Evolutionary conservation across 495 filamentous ascomycete genomes (phyloP).

Genomic region (Massariosphaeria phaeospora): DNA sequence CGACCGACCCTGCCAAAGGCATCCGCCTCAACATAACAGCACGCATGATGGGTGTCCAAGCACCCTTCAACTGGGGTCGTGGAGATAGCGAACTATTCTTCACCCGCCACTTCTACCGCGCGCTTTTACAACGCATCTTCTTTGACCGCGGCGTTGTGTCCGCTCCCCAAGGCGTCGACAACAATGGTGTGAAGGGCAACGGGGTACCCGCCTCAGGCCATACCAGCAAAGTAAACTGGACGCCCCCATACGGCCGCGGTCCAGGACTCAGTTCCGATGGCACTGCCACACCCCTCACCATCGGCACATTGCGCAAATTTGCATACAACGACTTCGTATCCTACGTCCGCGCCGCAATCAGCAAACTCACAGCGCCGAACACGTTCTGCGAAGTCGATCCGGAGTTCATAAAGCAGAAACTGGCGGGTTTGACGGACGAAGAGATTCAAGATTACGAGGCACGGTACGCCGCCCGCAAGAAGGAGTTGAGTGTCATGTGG

Average conservation of each 20-base stretch:
- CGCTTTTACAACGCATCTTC: slow-evolving; percentile 83
- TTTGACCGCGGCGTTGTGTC: slow-evolving; percentile 71
- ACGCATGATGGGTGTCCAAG: slow-evolving; percentile 94
- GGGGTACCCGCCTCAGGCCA: slow-evolving; percentile 21
- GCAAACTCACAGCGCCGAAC: slow-evolving; percentile 55
- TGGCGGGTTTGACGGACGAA: slow-evolving; percentile 63
- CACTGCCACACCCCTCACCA: slow-evolving; percentile 66
- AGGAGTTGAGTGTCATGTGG: slow-evolving; percentile 83
- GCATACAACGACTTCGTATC: slow-evolving; percentile 71
- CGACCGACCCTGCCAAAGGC: slow-evolving; percentile 42
- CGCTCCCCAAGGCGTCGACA: slow-evolving; percentile 46
- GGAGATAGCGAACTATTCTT: slow-evolving; percentile 82
- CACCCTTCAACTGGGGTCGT: slow-evolving; percentile 82
- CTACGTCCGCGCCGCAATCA: slow-evolving; percentile 75
- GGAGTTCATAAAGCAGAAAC: slow-evolving; percentile 53
- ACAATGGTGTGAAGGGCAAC: slow-evolving; percentile 42
- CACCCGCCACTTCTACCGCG: slow-evolving; percentile 88
- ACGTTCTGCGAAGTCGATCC: slow-evolving; percentile 25
- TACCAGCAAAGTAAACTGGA: slow-evolving; percentile 26
- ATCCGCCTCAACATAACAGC: slow-evolving; percentile 91
- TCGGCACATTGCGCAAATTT: slow-evolving; percentile 75
- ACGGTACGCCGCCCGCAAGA: slow-evolving; percentile 59
- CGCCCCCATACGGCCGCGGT: slow-evolving; percentile 17
- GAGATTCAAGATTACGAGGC: slow-evolving; percentile 66
- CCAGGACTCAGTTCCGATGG: slow-evolving; percentile 36